phyloP scores from a whole-genome alignment of 306 rosid species.

The Sophora flavescens region DNA sequence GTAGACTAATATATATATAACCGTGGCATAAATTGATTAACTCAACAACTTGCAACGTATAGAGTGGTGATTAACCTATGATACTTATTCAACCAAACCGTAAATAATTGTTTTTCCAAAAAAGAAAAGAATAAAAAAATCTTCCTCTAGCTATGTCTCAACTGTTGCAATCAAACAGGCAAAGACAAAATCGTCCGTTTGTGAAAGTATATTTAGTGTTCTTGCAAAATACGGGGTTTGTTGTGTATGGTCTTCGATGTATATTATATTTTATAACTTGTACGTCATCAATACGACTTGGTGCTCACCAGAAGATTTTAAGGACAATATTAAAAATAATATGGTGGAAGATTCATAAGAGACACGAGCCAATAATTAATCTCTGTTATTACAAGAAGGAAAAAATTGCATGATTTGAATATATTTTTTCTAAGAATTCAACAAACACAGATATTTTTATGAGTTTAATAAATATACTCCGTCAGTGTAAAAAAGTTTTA shows the following conservation, averaged over 20 bases:
- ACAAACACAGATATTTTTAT: conserved; percentile 30
- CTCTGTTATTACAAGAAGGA: conserved; percentile 22
- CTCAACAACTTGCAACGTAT: not conserved
- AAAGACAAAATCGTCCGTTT: conserved; percentile 14
- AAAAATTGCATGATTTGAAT: conserved; percentile 13
- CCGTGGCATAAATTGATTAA: not conserved
- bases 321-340: conserved; percentile 18
- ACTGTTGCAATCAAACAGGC: conserved; percentile 29
- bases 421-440: not conserved
- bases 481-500: too few species aligned
- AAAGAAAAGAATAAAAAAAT: not conserved
- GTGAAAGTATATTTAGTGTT: not conserved
- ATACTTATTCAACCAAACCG: not conserved
- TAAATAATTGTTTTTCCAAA: not conserved
- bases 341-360: conserved; percentile 42
- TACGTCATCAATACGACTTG: conserved; percentile 40
- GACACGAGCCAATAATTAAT: conserved; percentile 22
- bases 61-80: not conserved
- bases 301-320: conserved; percentile 28
- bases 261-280: conserved; percentile 12
- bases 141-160: conserved; percentile 8
- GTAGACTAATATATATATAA: not conserved
- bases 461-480: too few species aligned
- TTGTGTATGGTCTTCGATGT: not conserved
- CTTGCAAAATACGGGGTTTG: conserved; percentile 12